Evolutionary conservation across 1,139 yeast genomes (phyloP).

Genomic region (Debaryomycetaceae sp.): DNA sequence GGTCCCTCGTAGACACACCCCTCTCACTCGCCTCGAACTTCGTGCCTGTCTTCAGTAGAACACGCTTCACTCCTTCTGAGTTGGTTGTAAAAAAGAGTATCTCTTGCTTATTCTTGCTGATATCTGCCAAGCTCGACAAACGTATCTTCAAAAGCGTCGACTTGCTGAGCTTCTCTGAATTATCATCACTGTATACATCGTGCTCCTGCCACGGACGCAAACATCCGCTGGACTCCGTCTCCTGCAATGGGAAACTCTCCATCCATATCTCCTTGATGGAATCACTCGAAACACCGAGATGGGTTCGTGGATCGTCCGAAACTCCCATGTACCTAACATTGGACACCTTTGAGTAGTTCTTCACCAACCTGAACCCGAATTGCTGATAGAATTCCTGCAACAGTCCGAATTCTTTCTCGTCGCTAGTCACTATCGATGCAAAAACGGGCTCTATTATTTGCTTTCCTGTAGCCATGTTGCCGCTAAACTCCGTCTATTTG

Average conservation of each 20-base stretch:
- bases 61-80: conserved; percentile 31
- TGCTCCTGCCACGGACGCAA: conserved; percentile 59
- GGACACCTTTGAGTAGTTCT: conserved; percentile 49
- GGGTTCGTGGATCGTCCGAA: conserved; percentile 24
- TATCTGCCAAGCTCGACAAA: conserved; percentile 35
- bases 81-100: conserved; percentile 53
- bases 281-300: conserved; percentile 57
- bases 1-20: conserved; percentile 42
- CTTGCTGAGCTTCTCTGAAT: conserved; percentile 23
- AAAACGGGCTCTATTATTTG: conserved; percentile 30
- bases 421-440: conserved; percentile 58
- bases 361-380: conserved; percentile 58
- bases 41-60: conserved; percentile 23
- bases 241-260: conserved; percentile 61
- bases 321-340: conserved; percentile 37
- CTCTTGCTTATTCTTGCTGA: conserved; percentile 26
- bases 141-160: conserved; percentile 54
- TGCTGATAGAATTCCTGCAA: conserved; percentile 51
- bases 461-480: conserved; percentile 4
- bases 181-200: conserved; percentile 51
- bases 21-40: conserved; percentile 10
- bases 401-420: conserved; percentile 40
- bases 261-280: conserved; percentile 70
- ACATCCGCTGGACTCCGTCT: conserved; percentile 42
- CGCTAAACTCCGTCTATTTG: too few relatives aligned